These are phyloP conservation scores for Sphagnum fallax DNA, from an alignment of 228 moss, liverwort and hornwort species.

Conservation along the genomic window DNA sequence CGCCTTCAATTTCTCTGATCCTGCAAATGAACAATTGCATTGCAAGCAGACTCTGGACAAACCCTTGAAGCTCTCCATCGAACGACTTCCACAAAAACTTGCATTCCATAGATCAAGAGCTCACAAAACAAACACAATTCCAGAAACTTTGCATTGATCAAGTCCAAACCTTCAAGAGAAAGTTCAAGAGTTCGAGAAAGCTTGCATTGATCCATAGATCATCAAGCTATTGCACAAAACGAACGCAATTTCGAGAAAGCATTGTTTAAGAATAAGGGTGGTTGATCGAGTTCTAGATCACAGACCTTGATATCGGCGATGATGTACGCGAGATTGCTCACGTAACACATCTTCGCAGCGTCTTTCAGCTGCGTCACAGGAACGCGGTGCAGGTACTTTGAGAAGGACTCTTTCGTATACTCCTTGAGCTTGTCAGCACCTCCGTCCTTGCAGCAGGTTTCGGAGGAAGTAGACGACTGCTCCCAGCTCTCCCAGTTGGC, in stretches of 20 bases:
- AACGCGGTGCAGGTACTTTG: conserved; percentile 71
- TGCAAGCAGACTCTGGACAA: not conserved
- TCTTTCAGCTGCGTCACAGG: conserved; percentile 61
- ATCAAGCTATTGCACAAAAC: not conserved
- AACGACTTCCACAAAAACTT: not conserved
- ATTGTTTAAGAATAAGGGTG: not conserved
- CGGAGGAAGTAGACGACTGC: conserved; percentile 7
- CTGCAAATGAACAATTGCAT: not conserved
- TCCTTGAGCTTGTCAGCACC: conserved; percentile 5
- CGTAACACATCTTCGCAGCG: conserved; percentile 40
- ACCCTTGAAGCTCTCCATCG: not conserved
- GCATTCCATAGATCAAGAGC: not conserved
- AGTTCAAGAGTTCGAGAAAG: too few species aligned
- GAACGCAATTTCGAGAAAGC: not conserved
- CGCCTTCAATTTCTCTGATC: not conserved
- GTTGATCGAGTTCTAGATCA: not conserved
- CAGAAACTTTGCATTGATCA: not conserved
- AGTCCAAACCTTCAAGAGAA: not conserved
- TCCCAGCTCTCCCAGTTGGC: not conserved
- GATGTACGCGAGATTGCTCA: conserved; percentile 67
- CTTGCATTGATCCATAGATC: not conserved
- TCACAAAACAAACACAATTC: not conserved
- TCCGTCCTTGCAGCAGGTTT: not conserved
- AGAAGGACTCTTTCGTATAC: conserved; percentile 64
- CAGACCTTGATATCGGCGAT: conserved; percentile 73